Percentiles rank a stretch among this genome's conserved stretches.
phyloP scores from a whole-genome alignment of 2,329 filamentous ascomycete genomes.

The Amauroascus niger region DNA sequence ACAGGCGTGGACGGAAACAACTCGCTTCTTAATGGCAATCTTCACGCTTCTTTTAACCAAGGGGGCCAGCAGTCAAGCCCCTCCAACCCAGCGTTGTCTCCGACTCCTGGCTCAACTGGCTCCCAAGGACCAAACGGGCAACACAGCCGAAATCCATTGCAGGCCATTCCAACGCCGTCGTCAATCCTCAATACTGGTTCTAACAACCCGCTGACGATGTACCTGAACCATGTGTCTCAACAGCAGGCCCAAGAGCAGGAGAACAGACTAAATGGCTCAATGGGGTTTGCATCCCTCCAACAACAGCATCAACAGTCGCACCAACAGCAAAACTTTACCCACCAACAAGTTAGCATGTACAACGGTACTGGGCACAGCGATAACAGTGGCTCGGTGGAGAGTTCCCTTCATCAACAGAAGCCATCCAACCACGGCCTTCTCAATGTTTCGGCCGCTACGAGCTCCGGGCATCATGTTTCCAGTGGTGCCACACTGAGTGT shows the following conservation, averaged over 20 bases:
- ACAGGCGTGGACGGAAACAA: slow-evolving; percentile 46
- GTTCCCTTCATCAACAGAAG: slow-evolving; percentile 44
- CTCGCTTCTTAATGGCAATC: slow-evolving; percentile 48
- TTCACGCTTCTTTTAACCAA: slow-evolving; percentile 46
- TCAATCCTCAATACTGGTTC: slow-evolving; percentile 66
- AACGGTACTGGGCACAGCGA: slow-evolving; percentile 60
- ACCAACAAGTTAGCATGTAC: slow-evolving; percentile 73
- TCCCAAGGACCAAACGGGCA: slow-evolving; percentile 43
- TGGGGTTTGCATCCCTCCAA: slow-evolving; percentile 38
- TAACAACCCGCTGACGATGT: slow-evolving; percentile 88
- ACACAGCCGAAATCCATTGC: slow-evolving; percentile 47
- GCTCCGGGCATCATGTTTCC: slow-evolving; percentile 65
- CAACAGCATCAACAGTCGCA: slow-evolving; percentile 55
- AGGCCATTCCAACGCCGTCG: slow-evolving; percentile 52
- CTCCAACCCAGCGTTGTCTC: slow-evolving; percentile 45
- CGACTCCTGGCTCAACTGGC: slow-evolving; percentile 46
- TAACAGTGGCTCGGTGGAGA: slow-evolving; percentile 45
- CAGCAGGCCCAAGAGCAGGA: slow-evolving; percentile 58
- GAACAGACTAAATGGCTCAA: slow-evolving; percentile 35
- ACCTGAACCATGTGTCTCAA: slow-evolving; percentile 65
- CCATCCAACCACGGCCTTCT: slow-evolving; percentile 57
- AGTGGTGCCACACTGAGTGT: slow-evolving; percentile 47
- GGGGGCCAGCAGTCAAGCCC: slow-evolving; percentile 51
- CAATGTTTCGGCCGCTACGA: slow-evolving; percentile 48
- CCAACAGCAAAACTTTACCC: slow-evolving; percentile 49